Percentiles rank a stretch among this genome's conserved stretches.
phyloP scores from a whole-genome alignment of 768 basidiomycete species.

The Termitomyces sp. region DNA sequence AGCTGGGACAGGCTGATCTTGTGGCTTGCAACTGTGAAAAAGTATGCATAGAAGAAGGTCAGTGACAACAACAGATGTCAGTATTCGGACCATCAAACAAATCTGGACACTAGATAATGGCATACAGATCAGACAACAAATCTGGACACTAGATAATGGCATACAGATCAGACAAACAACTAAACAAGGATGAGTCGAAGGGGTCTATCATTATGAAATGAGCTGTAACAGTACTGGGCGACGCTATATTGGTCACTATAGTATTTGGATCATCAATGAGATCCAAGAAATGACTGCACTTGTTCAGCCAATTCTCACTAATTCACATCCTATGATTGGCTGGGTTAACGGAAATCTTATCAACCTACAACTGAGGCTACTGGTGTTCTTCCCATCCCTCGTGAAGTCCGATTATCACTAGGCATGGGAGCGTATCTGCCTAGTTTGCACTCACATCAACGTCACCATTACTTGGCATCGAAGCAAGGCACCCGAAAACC shows the following conservation, averaged over 20 bases:
- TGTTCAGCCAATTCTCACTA: background rate
- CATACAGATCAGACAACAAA: no score
- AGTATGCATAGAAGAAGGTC: no score
- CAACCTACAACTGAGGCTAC: background rate
- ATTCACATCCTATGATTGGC: background rate
- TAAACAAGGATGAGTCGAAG: no score
- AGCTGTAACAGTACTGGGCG: no score
- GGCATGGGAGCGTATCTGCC: background rate
- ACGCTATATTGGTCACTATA: conserved; percentile 15
- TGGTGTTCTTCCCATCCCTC: conserved; percentile 7
- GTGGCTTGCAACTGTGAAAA: no score
- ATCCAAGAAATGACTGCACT: conserved; percentile 1
- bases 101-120: no score
- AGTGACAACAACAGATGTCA: no score
- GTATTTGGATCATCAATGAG: conserved; percentile 18
- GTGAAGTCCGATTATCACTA: background rate
- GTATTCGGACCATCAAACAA: no score
- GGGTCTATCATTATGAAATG: no score
- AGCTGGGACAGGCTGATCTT: no score
- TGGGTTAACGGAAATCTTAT: conserved; percentile 7
- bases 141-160: no score
- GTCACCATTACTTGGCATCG: background rate
- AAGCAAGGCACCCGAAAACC: background rate
- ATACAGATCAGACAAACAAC: no score
- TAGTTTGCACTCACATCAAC: background rate